Conservation (phyloP, 2,329 filamentous ascomycete species). For the Exophiala sp. region DNA sequence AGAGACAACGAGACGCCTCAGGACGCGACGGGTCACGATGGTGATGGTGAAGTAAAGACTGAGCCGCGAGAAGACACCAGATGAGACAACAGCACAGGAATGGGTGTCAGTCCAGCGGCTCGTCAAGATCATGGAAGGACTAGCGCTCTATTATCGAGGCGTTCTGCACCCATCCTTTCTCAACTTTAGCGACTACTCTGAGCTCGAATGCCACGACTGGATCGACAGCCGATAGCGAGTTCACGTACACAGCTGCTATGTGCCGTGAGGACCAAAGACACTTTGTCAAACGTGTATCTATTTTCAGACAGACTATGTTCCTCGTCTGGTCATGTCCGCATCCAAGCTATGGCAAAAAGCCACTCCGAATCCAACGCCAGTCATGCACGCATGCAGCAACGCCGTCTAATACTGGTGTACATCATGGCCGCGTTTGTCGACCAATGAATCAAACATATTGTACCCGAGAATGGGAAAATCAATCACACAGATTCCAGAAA, state of each 20-base stretch:
- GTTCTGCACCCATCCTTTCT: neutral
- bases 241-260: neutral
- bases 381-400: conserved; percentile 17
- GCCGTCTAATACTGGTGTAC: conserved; percentile 11
- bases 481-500: conserved; percentile 8
- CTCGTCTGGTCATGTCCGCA: conserved; percentile 4
- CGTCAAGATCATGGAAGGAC: too few species aligned
- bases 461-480: conserved; percentile 2
- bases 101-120: neutral
- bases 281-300: neutral
- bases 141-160: too few species aligned
- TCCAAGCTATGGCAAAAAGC: neutral
- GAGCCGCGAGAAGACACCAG: neutral
- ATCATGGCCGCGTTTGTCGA: neutral
- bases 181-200: neutral
- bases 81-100: neutral
- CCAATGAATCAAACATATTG: neutral
- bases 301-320: neutral
- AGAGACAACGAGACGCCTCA: conserved; percentile 51
- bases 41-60: neutral
- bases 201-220: too few species aligned
- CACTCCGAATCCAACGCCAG: conserved; percentile 16
- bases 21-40: conserved; percentile 10
- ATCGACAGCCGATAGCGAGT: too few species aligned
- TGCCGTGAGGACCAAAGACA: too few species aligned